Base-by-base conservation (phyloP, 495 filamentous ascomycete species). In the Penicillium coffeae region DNA sequence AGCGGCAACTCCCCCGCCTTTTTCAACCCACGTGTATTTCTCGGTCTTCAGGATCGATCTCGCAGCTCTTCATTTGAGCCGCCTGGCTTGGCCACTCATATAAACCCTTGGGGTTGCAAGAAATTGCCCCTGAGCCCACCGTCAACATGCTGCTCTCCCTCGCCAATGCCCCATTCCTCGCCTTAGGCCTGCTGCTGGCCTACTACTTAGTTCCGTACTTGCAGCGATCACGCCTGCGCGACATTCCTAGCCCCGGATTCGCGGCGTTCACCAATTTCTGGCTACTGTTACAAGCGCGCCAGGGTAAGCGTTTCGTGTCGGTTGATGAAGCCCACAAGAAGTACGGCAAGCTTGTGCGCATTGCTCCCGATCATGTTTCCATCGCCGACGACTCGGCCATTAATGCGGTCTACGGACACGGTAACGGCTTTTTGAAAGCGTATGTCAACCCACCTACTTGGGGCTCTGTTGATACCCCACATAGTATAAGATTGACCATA, bases 271-370 rank as follows among this genome's bases (percentile, higher is more conserved):
- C 86, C 25, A 88, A 90, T 58, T 68, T 89, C 21, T 95, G 90
- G 90, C 74, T 93, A 21, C 60, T 94, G 36, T 70, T 78, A 18
- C 84, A 89, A 37, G 71, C 73, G 42, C 82, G 90, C 2, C 73
- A 76, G 27, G 87, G 88, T 2, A 72, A 78, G 34, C 79, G 89
- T 9, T 93, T 81, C 60, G 50, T 75, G 3, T 72, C 79, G 2
- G 87, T 95, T 15, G 74, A 94, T 51, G 65, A 81, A 5, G 76
- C 80, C 1, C 90, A 95, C 62, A 80, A 87, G 75, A 87, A 88
- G 49, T 65, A 79, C 42, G 82, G 82, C 22, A 78, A 74, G 42
- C 51, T 86, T 25, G 80, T 84, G 4, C 69, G 82, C 38, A 75
- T 86, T 47, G 74, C 77, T 25, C 82, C 82, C 14, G 64, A 75